Evolutionary conservation across 305 asterid genomes (phyloP), one percentile per base, ranked within the genome.

Genomic region (Nicotiana rustica): DNA sequence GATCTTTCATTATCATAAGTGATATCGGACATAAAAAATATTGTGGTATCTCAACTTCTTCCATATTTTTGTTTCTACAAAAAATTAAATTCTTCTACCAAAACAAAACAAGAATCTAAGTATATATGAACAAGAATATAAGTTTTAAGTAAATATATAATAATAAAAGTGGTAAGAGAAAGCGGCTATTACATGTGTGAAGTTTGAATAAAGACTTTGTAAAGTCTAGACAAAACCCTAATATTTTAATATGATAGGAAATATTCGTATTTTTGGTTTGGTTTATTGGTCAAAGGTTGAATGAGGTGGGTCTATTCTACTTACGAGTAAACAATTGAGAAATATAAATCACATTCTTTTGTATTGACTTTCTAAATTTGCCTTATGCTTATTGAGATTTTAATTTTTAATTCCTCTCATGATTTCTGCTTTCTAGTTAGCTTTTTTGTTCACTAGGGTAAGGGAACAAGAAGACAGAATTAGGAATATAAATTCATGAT

Each of bases 21-120:
- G 99, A 95, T 15, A 95, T 95, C 1, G 99, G 99, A 68, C 99
- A 95, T 4, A 95, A 76, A 61, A 94, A 94, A 68, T 93, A 94
- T 33, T 87, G 92, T 15, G 99, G 98, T 33, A 93, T 81, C 8
- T 95, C 98, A 67, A 91, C 87, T 70, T 89, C 93, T 9, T 90
- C 92, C 97, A 94, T 94, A 4, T 35, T 21, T 15, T 31, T 56
- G 2, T 25, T 25, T 76, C 4, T 18, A 61, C 38, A 13, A 65
- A 49, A 3, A 56, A 49, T 14, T 0, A 2, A 17, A 21, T 10
- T 77, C 15, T 38, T 61, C 15, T 33, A 2, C 6, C 10, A 44
- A 21, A 70, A 10, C 5, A 18, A 69, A 57, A 41, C 57, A 10
- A 15, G 29, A 77, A 55, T n/a, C 15, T 12, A 77, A 35, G 29